Evolutionary conservation across 176 grass and related monocot genomes (phyloP).

Genomic region (Aegilops sharonensis): DNA sequence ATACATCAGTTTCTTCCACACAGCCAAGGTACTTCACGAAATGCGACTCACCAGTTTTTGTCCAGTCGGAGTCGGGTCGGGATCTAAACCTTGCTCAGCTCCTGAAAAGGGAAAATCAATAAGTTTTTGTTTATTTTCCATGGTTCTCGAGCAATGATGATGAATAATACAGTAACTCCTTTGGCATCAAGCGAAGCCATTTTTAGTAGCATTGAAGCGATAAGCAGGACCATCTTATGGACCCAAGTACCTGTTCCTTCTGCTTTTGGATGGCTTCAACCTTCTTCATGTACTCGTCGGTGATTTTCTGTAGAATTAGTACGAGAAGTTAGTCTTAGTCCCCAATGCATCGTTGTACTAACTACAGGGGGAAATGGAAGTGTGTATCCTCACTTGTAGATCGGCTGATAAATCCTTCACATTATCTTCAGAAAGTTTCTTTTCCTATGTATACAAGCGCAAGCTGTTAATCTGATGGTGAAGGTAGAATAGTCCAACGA

Average conservation of each 20-base stretch:
- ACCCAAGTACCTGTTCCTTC: conserved; percentile 55
- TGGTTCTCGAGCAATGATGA: background rate
- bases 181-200: background rate
- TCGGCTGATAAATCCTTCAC: conserved; percentile 76
- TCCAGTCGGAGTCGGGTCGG: background rate
- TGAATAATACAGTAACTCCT: background rate
- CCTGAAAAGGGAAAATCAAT: conserved; percentile 29
- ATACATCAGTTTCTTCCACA: background rate
- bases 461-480: conserved; percentile 9
- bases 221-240: background rate
- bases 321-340: conserved; percentile 19
- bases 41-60: conserved; percentile 10
- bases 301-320: conserved; percentile 78
- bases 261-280: conserved; percentile 70
- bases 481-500: background rate
- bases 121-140: background rate
- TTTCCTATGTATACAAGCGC: conserved; percentile 55
- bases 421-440: conserved; percentile 95
- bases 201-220: background rate
- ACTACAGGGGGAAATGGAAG: background rate
- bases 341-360: conserved; percentile 7
- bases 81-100: conserved; percentile 52
- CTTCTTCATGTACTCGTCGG: conserved; percentile 85
- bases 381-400: conserved; percentile 43
- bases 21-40: background rate